Evolutionary conservation across 495 filamentous ascomycete species (phyloP), one percentile per base, ranked within the genome.

Genomic region (Xylaria longipes): DNA sequence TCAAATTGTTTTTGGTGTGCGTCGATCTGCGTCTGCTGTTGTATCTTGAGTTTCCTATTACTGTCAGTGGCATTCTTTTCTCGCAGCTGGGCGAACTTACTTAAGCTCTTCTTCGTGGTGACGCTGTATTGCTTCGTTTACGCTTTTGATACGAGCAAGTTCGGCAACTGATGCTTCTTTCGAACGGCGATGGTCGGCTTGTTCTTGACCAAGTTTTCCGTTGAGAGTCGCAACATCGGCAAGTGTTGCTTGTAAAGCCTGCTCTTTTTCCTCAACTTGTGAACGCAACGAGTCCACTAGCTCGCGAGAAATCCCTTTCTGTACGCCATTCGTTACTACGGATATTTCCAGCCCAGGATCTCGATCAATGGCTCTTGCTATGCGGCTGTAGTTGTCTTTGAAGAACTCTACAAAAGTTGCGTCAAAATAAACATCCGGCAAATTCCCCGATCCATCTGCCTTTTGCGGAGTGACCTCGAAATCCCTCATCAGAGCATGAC

Each of bases 341-440:
- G 91, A 90, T 29, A 95, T 89, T 77, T 99, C 96, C 48, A 95
- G 82, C 11, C 89, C 93, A 6, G 96, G 96, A 71, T 97, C 94
- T 62, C 94, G 91, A 79, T 99, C 96, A 75, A 99, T 93, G 25
- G 95, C 93, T 66, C 94, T 89, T 25, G 91, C 83, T 65, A 98
- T 82, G 39, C 94, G 92, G 71, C 91, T 94, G 78, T 95, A 99
- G 77, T 97, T 96, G 75, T 98, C 94, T 77, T 97, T 97, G 71
- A 98, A 87, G 77, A 98, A 97, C 71, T 97, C 94, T 48, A 98
- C 89, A 79, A 98, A 98, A 0, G 89, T 88, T 52, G 87, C 86
- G 74, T 97, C 93, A 70, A 98, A 94, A 77, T 89, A 94, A 8
- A 97, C 91, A 25, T 96, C 92, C 27, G 95, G 94, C 5, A 95